Base-by-base conservation (phyloP, 306 rosid species). In the Oemleria cerasiformis region DNA sequence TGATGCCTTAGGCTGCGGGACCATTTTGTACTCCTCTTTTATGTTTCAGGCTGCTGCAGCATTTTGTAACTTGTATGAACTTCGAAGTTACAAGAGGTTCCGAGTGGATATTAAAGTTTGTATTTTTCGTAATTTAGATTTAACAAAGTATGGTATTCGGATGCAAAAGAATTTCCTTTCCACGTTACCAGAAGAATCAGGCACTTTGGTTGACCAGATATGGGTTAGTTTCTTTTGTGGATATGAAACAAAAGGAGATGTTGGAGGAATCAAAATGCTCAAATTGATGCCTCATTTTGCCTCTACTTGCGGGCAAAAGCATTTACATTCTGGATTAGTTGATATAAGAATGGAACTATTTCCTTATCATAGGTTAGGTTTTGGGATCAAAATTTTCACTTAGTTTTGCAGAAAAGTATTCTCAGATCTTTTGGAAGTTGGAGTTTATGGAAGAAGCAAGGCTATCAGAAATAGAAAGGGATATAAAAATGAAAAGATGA, bases 331-430 rank as follows among this genome's bases (percentile, higher is more conserved):
- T 53, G 5, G 64, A 39, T 21, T 36, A 6, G 38, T 12, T 51
- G 38, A 51, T 10, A 12, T 51, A 68, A 67, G 58, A 67, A 48
- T 9, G 54, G 44, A 15, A 67, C 3, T n/a, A 49, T 68, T 68
- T 53, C 39, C n/a, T 51, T 50, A 19, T 13, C 38, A 49, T 11
- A 39, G 39, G 12, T 14, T 5, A n/a, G 63, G 1, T 69, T 40
- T 39, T 14, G 16, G 64, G 36, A 30, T 30, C 59, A 16, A 7
- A 3, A 13, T 0, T 30, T 67, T 34, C n/a, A 8, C 48, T 11
- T 51, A 39, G 19, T 38, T 20, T 8, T 58, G 47, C 2, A 12
- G 38, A 40, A 67, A 38, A 68, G 19, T 68, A 38, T n/a, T 10
- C 4, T 3, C 17, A 4, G 67, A n/a, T 63, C 67, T 38, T 63